Evolutionary conservation across 768 basidiomycete genomes (phyloP), one percentile per base, ranked within the genome.

Genomic region (Serendipita vermifera): DNA sequence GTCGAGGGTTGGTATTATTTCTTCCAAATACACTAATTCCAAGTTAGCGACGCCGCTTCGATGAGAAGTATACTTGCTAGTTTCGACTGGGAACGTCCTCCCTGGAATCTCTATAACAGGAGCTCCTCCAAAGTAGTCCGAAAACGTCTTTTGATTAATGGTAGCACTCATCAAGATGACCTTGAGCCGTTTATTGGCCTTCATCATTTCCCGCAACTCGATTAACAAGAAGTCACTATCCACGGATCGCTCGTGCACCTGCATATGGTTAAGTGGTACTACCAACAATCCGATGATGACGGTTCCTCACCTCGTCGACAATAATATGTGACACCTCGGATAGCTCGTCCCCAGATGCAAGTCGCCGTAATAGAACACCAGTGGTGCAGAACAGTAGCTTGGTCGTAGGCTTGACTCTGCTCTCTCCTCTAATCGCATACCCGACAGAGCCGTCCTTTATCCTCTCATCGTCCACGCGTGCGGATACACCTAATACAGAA

Each of bases 131-230:
- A 94, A 96, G 66, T 97, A 97, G 56, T 77, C 75, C 46, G 82
- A 72, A 62, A 91, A 92, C n/a, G 75, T 78, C 59, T 87, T 75
- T 58, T 91, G 87, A 63, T 96, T 93, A 68, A 94, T 93, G 0
- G 93, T 97, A 3, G 93, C 93, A 31, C 87, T 90, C 91, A 96
- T 96, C 41, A 94, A 75, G 20, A 93, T 70, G 20, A 97, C 75
- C 65, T 87, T 92, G 62, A 96, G 75, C 1, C 67, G 76, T 20
- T 72, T 69, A 62, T 89, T 82, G 17, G 66, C 73, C 59, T 71
- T 71, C 40, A 94, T 67, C 13, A 96, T 70, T 62, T 89, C 85
- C 58, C 82, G 81, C 24, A 96, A 72, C 64, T 93, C 83, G 3
- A 94, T 76, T 1, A 97, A 74, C 39, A 97, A 71, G 62, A 97